Evolutionary conservation across 805 yeast genomes (phyloP).

Genomic region (Jamesozyma spencerorum): DNA sequence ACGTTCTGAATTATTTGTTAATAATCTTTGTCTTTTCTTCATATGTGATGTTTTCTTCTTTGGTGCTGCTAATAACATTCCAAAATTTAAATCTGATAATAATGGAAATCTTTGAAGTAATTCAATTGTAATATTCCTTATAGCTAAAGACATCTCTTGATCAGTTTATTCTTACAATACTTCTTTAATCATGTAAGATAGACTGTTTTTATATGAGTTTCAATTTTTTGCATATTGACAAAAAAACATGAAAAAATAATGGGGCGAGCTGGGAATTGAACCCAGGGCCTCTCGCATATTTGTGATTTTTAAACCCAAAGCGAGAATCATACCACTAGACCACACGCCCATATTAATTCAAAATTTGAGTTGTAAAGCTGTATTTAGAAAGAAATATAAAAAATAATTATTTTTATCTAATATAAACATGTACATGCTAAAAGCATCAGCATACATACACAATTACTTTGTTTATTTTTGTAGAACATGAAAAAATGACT

Average conservation of each 20-base stretch:
- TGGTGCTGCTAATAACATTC: slow-evolving; percentile 82
- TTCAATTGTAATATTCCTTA: not conserved
- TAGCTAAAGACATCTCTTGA: not conserved
- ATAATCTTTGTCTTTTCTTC: slow-evolving; percentile 73
- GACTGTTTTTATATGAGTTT: too few relatives aligned
- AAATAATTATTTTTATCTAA: too few relatives aligned
- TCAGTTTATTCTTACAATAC: not conserved
- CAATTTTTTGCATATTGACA: too few relatives aligned
- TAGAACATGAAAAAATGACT: too few relatives aligned
- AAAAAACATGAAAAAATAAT: slow-evolving; percentile 9
- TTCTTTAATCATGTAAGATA: too few relatives aligned
- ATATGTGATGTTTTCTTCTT: slow-evolving; percentile 86
- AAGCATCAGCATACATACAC: too few relatives aligned
- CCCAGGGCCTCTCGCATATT: slow-evolving; percentile 54
- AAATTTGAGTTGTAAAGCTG: too few relatives aligned
- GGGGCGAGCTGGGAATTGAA: slow-evolving; percentile 48
- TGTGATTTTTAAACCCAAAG: slow-evolving; percentile 33
- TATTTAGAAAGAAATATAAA: too few relatives aligned
- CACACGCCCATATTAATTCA: slow-evolving; percentile 35
- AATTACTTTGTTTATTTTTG: too few relatives aligned
- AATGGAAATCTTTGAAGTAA: not conserved
- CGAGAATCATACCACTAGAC: slow-evolving; percentile 51
- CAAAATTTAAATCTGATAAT: slow-evolving; percentile 23
- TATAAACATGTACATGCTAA: too few relatives aligned
- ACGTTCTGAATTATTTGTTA: slow-evolving; percentile 47